Base-by-base conservation (phyloP, 2,329 filamentous ascomycete species). In the Rutstroemia sp. region DNA sequence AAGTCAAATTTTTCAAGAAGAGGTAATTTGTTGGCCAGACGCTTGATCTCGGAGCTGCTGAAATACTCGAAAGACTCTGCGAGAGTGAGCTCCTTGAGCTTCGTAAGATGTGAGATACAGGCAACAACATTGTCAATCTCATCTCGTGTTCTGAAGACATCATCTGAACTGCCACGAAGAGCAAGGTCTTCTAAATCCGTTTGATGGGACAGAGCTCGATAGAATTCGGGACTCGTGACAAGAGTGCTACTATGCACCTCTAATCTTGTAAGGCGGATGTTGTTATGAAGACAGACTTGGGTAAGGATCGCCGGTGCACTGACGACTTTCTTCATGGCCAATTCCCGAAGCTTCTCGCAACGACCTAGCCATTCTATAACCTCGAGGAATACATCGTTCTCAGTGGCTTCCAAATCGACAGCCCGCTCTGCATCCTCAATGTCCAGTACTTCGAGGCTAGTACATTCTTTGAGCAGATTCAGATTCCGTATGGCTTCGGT, bases 1-100 rank as follows among this genome's bases (percentile, higher is more conserved):
- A 86, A 76, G 46, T 73, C 76, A 14, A 87, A 68, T 12, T 80
- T 76, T 60, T 84, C 79, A 0, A 88, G 73, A 16, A 73, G 57
- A 23, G 27, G 37, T 6, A 68, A 69, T 9, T 72, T 67, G 1
- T 66, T 58, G 23, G 77, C 72, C 16, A 87, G 72, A 2, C 63
- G 63, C 10, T 71, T 66, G 37, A 86, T 71, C 41, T 85, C 77
- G 8, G 72, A 67, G 7, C 76, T 70, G 0, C 69, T 72, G 57
- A 86, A 76, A 49, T 74, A 74, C 42, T 81, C 76, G 2, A 73
- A 76, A 4, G 81, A 73, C 30, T 77, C 72, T 34, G 76, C 73
- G 1, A 84, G 68, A 39, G 79, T 75, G 2, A 87, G 72, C 19
- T 77, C 73, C 23, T 73, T 76, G 16, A 87, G 73, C 8, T 78